These are phyloP conservation scores for Colletotrichum sp. DNA, from an alignment of 2,329 filamentous ascomycete genomes.

Conservation along the genomic window DNA sequence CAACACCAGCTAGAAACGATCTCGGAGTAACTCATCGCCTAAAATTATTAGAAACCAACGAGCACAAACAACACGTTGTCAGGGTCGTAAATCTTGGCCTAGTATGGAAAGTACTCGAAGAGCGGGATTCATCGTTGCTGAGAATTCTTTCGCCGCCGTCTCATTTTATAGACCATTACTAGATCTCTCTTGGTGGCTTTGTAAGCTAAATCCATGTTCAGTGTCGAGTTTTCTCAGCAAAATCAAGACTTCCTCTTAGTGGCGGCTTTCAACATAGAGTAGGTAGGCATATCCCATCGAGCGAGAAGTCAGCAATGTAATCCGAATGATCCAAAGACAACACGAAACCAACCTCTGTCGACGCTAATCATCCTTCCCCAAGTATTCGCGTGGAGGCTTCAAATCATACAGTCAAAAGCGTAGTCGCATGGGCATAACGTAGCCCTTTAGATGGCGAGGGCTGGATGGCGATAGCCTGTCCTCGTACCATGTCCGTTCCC, in stretches of 20 bases:
- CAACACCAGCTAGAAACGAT: not conserved
- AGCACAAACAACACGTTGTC: not conserved
- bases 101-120: too few species aligned
- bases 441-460: not conserved
- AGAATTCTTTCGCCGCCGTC: too few species aligned
- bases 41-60: not conserved
- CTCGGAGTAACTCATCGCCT: fast-evolving
- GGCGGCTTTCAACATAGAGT: too few species aligned
- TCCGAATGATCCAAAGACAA: not conserved
- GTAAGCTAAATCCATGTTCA: not conserved
- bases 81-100: too few species aligned
- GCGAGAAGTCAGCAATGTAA: not conserved
- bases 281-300: not conserved
- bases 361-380: not conserved
- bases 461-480: not conserved
- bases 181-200: not conserved
- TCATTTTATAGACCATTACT: not conserved
- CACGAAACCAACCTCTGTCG: fast-evolving
- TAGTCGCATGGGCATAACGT: not conserved
- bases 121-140: too few species aligned
- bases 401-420: not conserved
- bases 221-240: not conserved
- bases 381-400: not conserved
- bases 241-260: too few species aligned
- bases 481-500: not conserved